A percentile compares a stretch with the other conserved stretches of the same genome.
Conservation (phyloP, 345 rosid species). For the Viola odorata region DNA sequence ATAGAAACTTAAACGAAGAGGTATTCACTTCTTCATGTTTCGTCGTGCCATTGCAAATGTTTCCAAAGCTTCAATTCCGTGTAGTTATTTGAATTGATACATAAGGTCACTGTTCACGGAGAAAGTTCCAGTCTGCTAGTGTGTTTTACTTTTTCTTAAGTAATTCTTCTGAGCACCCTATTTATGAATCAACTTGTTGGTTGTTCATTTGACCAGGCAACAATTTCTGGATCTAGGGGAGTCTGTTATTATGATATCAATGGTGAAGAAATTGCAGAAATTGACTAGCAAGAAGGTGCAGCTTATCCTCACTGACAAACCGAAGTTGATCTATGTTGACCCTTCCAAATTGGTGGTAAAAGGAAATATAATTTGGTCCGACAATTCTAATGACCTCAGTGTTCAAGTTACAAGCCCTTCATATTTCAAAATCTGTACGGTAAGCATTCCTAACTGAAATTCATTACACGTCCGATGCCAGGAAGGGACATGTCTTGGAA, state of each 20-base stretch:
- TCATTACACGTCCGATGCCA: not conserved
- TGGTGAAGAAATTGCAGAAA: conserved; percentile 88
- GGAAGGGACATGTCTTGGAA: not conserved
- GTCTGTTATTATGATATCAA: conserved; percentile 89
- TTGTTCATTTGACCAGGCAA: conserved; percentile 55
- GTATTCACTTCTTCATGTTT: too few species aligned
- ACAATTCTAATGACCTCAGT: conserved; percentile 78
- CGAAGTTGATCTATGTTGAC: conserved; percentile 80
- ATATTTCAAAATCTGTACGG: conserved; percentile 87
- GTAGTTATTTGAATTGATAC: not conserved
- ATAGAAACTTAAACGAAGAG: not conserved
- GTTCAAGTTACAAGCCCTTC: conserved; percentile 79
- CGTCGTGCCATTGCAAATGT: not conserved
- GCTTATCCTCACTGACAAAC: conserved; percentile 91
- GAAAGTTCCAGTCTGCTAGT: not conserved
- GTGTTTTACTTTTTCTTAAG: not conserved
- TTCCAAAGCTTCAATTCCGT: not conserved
- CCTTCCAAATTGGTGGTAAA: conserved; percentile 76
- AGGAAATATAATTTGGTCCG: conserved; percentile 84
- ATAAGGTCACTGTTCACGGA: too few species aligned
- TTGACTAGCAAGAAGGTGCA: conserved; percentile 94
- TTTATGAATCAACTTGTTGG: not conserved
- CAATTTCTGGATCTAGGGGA: conserved; percentile 94
- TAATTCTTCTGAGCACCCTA: not conserved
- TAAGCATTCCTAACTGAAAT: conserved; percentile 20